Evolutionary conservation across 805 yeast species (phyloP), one percentile per base, ranked within the genome.

Genomic region (Schwanniomyces occidentalis): DNA sequence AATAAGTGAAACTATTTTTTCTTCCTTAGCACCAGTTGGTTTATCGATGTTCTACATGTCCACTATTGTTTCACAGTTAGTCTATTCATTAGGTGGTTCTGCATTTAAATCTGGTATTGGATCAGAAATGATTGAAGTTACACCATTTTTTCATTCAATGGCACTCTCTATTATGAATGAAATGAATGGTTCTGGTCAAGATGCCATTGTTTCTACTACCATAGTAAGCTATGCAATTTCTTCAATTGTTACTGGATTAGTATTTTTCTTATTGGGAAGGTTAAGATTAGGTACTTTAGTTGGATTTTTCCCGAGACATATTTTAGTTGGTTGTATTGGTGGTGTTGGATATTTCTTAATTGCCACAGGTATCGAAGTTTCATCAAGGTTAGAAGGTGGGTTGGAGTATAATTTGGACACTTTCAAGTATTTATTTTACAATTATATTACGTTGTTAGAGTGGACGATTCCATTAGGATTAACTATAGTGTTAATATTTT

Each of bases 41-140:
- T 57, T 93, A 26, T 85, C 97, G 2, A 85, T 93, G 93, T 93
- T 93, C 59, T 93, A 93, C 60, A 77, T 91, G 25, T 85, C 95
- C 4, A 85, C 96, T 20, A 75, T 93, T n/a, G 75, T 91, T 1
- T 85, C 95, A 0, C 99, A 93, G 58, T 63, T 89, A 44, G 85
- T 88, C 5, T 90, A 78, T 54, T 89, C 97, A 0, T 60, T 86
- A 16, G 99, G 99, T 10, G 95, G 95, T 1, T 86, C 96, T 10
- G 85, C 86, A 6, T 91, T 93, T 65, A 79, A 78, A 42, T 75
- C 89, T 2, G 96, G 95, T n/a, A 80, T 91, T 27, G 99, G 99
- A 1, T 85, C 96, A 3, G 98, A 93, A 63, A 93, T 93, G 99
- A 93, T 93, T 46, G 99, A 93, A 58, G 88, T 93, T n/a, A 95